Base-by-base conservation (phyloP, 139 green algal species). In the Spirogloea muscicola region DNA sequence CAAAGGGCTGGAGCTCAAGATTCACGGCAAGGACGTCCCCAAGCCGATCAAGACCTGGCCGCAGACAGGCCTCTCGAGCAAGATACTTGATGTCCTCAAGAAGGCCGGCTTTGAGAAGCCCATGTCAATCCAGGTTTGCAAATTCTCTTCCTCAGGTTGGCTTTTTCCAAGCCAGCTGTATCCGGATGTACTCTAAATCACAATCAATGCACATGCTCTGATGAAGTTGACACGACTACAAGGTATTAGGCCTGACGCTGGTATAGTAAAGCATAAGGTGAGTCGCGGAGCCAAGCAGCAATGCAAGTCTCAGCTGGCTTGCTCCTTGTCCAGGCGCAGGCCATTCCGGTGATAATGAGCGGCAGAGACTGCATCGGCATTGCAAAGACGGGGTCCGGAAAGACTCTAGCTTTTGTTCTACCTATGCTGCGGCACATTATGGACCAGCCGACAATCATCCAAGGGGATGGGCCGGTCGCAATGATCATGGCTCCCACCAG, bases 281-380 rank as follows among this genome's bases (percentile, higher is more conserved):
- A n/a, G n/a, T n/a, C n/a, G n/a, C n/a, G n/a, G n/a, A n/a, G n/a
- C n/a, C n/a, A n/a, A n/a, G n/a, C n/a, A n/a, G n/a, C n/a, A n/a
- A n/a, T n/a, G n/a, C n/a, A n/a, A n/a, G n/a, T n/a, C n/a, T n/a
- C n/a, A n/a, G n/a, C n/a, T n/a, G n/a, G n/a, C n/a, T n/a, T n/a
- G n/a, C n/a, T n/a, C n/a, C n/a, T n/a, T n/a, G n/a, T n/a, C n/a
- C n/a, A 98, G 46, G 43, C 91, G n/a, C 92, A 98, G 75, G 90
- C 92, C 6, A 83, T 98, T 57, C 94, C 94, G 0, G 86, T 93
- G 64, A 96, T 98, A 76, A 99, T 98, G 94, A 84, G 68, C 6
- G 94, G 94, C 21, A 82, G 94, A 2, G 95, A 99, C 86, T 96
- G 89, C 86, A 96, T 99, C 31, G 95, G 90, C 72, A 94, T 99